Percentiles rank a stretch among this genome's conserved stretches.
Conservation (phyloP, 257 asterid genomes). For the Catharanthus roseus region DNA sequence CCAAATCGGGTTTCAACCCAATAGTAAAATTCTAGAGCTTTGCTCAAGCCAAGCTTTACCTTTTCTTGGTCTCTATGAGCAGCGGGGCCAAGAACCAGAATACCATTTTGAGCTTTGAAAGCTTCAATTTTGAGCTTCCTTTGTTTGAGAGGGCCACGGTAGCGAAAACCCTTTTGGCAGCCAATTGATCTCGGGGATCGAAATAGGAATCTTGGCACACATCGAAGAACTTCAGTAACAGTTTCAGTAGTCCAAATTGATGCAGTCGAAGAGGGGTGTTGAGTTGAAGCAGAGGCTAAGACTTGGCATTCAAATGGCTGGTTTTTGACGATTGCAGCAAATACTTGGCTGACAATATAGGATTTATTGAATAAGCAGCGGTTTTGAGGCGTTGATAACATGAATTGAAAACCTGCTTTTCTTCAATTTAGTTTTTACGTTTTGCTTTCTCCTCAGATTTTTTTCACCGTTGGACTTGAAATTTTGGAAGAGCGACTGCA, state of each 20-base stretch:
- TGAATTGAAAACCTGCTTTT: neutral
- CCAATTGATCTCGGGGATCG: conserved; percentile 80
- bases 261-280: neutral
- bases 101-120: conserved; percentile 37
- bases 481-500: too few relatives aligned
- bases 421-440: too few relatives aligned
- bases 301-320: conserved; percentile 40
- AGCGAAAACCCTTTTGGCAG: conserved; percentile 64
- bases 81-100: conserved; percentile 73
- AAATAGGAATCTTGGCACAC: conserved; percentile 66
- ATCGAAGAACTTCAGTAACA: conserved; percentile 59
- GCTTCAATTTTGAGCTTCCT: conserved; percentile 52
- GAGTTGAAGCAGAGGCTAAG: conserved; percentile 16
- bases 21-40: conserved; percentile 70
- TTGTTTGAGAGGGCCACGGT: conserved; percentile 72
- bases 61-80: conserved; percentile 65
- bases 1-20: conserved; percentile 63
- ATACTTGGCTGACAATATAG: conserved; percentile 41
- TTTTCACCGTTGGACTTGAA: too few relatives aligned
- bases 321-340: conserved; percentile 59
- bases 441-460: too few relatives aligned
- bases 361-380: conserved; percentile 10
- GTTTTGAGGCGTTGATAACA: conserved; percentile 23
- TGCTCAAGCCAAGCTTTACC: conserved; percentile 59
- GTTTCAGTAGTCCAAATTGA: conserved; percentile 52